Evolutionary conservation across 31 red algal species (phyloP), one percentile per base, ranked within the genome.

Genomic region (Endocladia muricata): DNA sequence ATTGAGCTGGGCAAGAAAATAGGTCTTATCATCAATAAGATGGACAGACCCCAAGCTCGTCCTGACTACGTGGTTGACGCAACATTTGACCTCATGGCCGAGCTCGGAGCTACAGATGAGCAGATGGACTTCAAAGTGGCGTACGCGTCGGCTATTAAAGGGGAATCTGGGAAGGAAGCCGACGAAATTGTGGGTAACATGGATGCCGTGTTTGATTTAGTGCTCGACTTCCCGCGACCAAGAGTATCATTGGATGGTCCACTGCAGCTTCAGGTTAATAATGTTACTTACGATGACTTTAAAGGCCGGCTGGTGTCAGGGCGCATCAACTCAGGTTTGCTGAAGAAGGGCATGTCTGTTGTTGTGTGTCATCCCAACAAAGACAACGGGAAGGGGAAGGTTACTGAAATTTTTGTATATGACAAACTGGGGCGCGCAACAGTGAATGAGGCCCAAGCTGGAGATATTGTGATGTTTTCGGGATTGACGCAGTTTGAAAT

Each of bases 381-480:
- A 47, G 90, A 93, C 30, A 21, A 68, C 7, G 37, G 67, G 5
- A 64, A 41, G 21, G 88, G 65, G 43, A 93, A 88, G 34, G 77
- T 98, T 7, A 48, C 78, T 29, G 90, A 94, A 63, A 82, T 98
- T 61, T 88, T 94, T 58, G 67, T 82, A 1, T 98, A 91, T 37
- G 88, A 98, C 86, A 94, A 94, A 49, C 76, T 98, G n/a, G 85
- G 85, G 51, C 49, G 80, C 7, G 81, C 74, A 29, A 57, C 79
- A 17, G 90, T 91, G 1, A 71, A 93, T 2, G 55, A 84, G 57
- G 95, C 73, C 11, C 73, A 73, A 56, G 90, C 90, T 47, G 95
- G 95, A 13, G 95, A 98, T 75, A 94, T 98, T 71, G 90, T 98
- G 26, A 79, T 87, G 57, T 82, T 94, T 42, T 76, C 95, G 15